Evolutionary conservation across 371 early-diverging fungal genomes (phyloP), one percentile per base, ranked within the genome.

Genomic region (Mucor piriformis): DNA sequence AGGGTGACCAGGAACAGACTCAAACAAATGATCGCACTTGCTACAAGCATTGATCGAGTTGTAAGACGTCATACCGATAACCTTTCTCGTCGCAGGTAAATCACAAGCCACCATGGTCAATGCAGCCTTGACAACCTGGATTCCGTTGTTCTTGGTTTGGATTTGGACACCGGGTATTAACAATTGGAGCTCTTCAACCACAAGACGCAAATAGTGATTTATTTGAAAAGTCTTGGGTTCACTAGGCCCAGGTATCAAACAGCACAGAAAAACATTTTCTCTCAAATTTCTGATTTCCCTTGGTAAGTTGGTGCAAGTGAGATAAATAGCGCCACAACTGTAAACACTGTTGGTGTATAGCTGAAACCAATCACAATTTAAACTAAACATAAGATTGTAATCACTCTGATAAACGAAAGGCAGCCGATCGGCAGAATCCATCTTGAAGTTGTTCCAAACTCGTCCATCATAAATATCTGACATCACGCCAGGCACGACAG

Each of bases 291-390:
- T 43, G 1, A 44, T 44, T 1, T 38, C 48, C 0, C 58, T 6
- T 21, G 62, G 58, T 20, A 67, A 23, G 27, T 67, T 67, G 16
- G 58, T 53, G 13, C 56, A 43, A 2, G 50, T 43, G 0, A 67
- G 20, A 20, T 58, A 61, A 5, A 61, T 61, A 10, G n/a, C 54
- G 0, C 67, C 67, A 35, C 13, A 33, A 7, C 58, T 48, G 27
- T 58, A 46, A 0, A 25, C 20, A 32, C 37, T 13, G 3, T 42
- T 27, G 21, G 23, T 21, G 37, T 46, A 67, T 0, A 56, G 43
- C 29, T 55, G 33, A 23, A 67, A 67, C 58, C 62, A 61, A 25
- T 67, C 62, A 6, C 54, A 12, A 25, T 61, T 67, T 2, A 57
- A 3, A 1, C 56, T 51, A 2, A 65, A 27, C 52, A 60, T 29